Evolutionary conservation across 441 rosid species (phyloP).

Genomic region (Cnidoscolus chayamansa): DNA sequence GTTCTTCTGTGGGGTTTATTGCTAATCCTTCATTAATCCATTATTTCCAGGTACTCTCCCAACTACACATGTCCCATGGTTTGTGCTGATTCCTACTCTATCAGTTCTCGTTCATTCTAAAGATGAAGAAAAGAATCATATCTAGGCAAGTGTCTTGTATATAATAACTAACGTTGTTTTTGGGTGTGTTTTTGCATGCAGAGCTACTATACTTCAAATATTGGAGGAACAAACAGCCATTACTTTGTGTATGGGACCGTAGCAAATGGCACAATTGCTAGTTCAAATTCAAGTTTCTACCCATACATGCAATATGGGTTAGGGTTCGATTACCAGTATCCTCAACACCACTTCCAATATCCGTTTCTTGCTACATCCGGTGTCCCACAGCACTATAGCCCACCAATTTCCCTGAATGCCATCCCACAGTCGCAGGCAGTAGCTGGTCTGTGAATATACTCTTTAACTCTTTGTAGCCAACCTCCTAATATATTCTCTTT

Average conservation of each 20-base stretch:
- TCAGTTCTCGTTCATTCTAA: not conserved
- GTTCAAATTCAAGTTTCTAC: slow-evolving; percentile 12
- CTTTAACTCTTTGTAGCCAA: too few species aligned
- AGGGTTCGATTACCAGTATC: slow-evolving; percentile 14
- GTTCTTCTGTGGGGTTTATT: too few species aligned
- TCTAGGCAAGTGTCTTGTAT: not conserved
- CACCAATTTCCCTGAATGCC: not conserved
- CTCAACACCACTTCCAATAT: slow-evolving; percentile 17
- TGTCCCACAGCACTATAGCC: not conserved
- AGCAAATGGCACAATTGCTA: not conserved
- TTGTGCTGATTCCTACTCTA: not conserved
- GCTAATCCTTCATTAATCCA: not conserved
- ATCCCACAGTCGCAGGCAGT: not conserved
- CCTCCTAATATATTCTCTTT: too few species aligned
- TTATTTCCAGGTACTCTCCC: slow-evolving; percentile 10
- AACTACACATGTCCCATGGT: slow-evolving; percentile 21
- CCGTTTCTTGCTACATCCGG: slow-evolving; percentile 3
- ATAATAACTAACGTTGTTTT: not conserved
- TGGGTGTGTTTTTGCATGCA: not conserved
- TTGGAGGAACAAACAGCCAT: slow-evolving; percentile 21
- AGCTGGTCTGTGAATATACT: too few species aligned
- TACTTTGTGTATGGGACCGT: slow-evolving; percentile 11
- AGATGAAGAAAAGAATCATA: too few species aligned
- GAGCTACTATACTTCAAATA: slow-evolving; percentile 8
- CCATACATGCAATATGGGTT: slow-evolving; percentile 12